Base-by-base conservation (phyloP, 441 rosid genomes). In the Oxalis stricta region DNA sequence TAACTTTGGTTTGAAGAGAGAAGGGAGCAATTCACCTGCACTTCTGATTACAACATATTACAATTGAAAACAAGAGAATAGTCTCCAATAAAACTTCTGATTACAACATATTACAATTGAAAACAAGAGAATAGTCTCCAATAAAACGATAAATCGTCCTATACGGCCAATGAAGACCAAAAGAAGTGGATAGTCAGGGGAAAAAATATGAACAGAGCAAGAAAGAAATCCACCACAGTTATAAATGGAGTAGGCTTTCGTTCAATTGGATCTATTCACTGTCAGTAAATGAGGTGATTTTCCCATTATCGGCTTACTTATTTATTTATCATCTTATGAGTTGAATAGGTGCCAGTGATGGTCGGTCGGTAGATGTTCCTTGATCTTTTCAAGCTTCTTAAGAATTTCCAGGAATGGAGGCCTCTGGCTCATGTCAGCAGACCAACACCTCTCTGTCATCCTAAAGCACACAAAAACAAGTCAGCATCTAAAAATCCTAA, bases 391-490 rank as follows among this genome's bases (percentile, higher is more conserved):
- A 18, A 91, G 94, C 60, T 56, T 75, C 83, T 85, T 85, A 52
- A 91, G 93, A 33, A 91, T 85, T 23, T 91, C 98, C 68, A 91
- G 59, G 74, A 91, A 91, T 18, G 96, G 48, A 15, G 91, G 98
- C 61, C 96, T 83, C 57, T 42, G 68, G 61, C 70, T 91, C 96
- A 80, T 80, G 66, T 85, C 96, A 12, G 80, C 63, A 0, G 75
- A 77, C 96, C 98, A 91, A 65, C 94, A 91, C 18, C 50, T 77
- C 49, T 69, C 91, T 2, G 89, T 81, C 46, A 91, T 65, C 10
- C 96, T 85, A 41, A 33, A 55, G 33, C 38, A 54, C 30, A 63
- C 32, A 14, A 6, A 19, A 54, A 42, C 15, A 46, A 35, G 37
- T 62, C 45, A 63, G 60, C 15, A 48, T 35, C 31, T 21, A 15